Percentiles rank a stretch among this genome's conserved stretches.
Evolutionary conservation across 2,329 filamentous ascomycete genomes (phyloP).

Genomic region (Colletotrichum tamarilloi): DNA sequence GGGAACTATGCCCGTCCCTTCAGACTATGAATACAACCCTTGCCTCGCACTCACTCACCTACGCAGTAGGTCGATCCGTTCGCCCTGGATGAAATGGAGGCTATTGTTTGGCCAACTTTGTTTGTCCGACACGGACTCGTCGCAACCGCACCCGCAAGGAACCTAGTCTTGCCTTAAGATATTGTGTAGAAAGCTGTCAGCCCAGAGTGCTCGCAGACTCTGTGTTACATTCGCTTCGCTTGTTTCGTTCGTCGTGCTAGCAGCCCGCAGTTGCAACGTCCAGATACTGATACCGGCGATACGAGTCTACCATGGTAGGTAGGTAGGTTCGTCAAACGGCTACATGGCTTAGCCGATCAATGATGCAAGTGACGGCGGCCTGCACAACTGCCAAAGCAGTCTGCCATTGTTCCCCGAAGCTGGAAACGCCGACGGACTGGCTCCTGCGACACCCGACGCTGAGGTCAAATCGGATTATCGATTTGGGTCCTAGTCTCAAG

Average conservation of each 20-base stretch:
- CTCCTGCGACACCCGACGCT: constrained; percentile 18
- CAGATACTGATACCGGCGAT: background rate
- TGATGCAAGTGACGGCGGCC: constrained; percentile 28
- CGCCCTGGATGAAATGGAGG: background rate
- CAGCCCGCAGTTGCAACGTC: background rate
- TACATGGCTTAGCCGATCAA: constrained; percentile 4
- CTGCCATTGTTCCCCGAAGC: constrained; percentile 20
- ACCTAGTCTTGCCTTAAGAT: too few relatives aligned
- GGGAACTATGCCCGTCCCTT: background rate
- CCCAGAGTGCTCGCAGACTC: background rate
- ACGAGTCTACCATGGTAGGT: background rate
- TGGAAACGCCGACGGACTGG: constrained; percentile 18
- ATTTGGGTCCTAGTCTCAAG: constrained; percentile 17
- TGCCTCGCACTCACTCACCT: background rate
- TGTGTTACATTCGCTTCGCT: background rate
- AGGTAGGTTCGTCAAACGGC: constrained; percentile 15
- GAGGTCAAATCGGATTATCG: constrained; percentile 1
- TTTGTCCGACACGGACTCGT: constrained; percentile 11
- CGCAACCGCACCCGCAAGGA: background rate
- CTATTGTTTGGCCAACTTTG: constrained; percentile 11
- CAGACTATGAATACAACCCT: background rate
- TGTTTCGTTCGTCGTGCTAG: background rate
- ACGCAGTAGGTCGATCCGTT: background rate
- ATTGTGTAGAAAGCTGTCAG: background rate
- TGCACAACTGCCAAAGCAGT: constrained; percentile 22